Conservation (phyloP, 495 filamentous ascomycete genomes). For the Daldinia bambusicola region DNA sequence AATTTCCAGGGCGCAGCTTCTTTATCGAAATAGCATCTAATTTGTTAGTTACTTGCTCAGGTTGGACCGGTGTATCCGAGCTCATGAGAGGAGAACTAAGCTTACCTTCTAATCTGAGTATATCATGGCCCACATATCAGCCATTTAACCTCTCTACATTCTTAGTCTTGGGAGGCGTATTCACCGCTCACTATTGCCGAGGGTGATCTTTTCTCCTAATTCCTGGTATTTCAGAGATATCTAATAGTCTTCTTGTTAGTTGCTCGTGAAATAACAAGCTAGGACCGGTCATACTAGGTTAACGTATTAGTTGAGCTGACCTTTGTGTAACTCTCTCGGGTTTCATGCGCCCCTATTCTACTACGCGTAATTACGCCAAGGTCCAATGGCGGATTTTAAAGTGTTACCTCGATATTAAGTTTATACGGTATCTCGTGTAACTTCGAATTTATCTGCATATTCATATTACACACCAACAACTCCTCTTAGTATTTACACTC, state of each 20-base stretch:
- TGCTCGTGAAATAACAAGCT: background rate
- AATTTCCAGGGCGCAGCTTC: background rate
- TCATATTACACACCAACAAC: background rate
- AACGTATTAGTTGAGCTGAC: background rate
- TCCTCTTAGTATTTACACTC: background rate
- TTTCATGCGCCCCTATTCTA: slow-evolving; percentile 9
- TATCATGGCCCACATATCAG: slow-evolving; percentile 37
- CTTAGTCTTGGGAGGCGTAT: slow-evolving; percentile 47
- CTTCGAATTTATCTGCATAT: background rate
- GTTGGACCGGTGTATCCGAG: no score
- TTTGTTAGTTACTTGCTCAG: background rate
- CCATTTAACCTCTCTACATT: slow-evolving; percentile 37
- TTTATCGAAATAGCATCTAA: no score
- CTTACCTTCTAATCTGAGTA: slow-evolving; percentile 36
- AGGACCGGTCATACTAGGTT: background rate
- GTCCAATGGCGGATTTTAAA: background rate
- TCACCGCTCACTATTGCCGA: slow-evolving; percentile 21
- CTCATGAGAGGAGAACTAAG: background rate
- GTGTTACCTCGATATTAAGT: background rate
- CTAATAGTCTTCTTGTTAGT: slow-evolving; percentile 18
- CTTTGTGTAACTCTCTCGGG: slow-evolving; percentile 18
- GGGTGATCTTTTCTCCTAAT: background rate
- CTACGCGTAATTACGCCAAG: slow-evolving; percentile 8
- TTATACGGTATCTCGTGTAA: background rate
- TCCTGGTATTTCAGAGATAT: background rate